phyloP scores from a whole-genome alignment of 106 monocot species.

The Gastrodia elata region DNA sequence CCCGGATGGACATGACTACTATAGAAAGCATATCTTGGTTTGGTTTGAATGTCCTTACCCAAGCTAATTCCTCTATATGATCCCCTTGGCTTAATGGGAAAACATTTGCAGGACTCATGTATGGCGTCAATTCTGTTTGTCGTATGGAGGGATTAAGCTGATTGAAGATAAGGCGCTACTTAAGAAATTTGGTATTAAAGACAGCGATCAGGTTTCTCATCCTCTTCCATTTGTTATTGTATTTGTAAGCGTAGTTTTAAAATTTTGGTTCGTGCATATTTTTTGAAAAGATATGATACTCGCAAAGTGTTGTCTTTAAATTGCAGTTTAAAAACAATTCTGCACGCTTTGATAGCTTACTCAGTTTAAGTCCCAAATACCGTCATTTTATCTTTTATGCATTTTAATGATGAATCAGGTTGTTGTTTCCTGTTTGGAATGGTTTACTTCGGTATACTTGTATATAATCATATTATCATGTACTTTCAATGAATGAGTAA shows the following conservation, averaged over 20 bases:
- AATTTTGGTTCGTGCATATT: no score
- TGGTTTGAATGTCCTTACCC: not conserved
- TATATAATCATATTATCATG: not conserved
- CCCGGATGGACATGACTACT: not conserved
- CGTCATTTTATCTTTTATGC: not conserved
- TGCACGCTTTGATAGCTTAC: not conserved
- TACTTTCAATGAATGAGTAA: not conserved
- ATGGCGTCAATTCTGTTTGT: slow-evolving; percentile 73
- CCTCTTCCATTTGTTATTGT: not conserved
- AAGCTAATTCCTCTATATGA: not conserved
- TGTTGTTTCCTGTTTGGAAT: not conserved
- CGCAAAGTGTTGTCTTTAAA: not conserved
- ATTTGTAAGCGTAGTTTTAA: not conserved
- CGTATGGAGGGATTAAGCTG: slow-evolving; percentile 39
- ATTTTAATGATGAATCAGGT: not conserved
- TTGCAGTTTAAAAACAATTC: not conserved
- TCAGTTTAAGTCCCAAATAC: not conserved
- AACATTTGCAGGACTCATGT: slow-evolving; percentile 44
- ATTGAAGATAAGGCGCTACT: slow-evolving; percentile 33
- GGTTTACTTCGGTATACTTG: not conserved
- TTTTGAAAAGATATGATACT: no score
- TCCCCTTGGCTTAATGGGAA: not conserved
- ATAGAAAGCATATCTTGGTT: slow-evolving; percentile 14
- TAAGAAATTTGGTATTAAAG: slow-evolving; percentile 39
- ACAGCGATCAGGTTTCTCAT: slow-evolving; percentile 51